A percentile compares a stretch with the other conserved stretches of the same genome.
Conservation (phyloP, 1,139 yeast genomes). For the Arxiozyma slooffiae region DNA sequence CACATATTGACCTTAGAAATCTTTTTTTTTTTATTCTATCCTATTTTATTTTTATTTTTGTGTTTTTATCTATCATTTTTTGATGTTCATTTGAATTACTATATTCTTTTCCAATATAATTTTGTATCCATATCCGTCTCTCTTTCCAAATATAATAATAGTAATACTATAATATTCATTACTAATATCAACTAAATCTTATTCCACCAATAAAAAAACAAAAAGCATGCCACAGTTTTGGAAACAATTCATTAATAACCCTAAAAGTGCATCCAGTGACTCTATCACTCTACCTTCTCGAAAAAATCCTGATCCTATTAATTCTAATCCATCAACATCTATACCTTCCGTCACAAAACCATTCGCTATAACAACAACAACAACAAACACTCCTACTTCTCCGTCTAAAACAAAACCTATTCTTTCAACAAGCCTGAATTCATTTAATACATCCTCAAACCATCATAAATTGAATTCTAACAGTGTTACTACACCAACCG, state of each 20-base stretch:
- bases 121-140: neutral
- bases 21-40: neutral
- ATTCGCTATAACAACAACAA: neutral
- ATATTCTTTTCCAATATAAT: neutral
- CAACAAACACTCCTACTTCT: neutral
- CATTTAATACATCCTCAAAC: slow-evolving; percentile 7
- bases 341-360: neutral
- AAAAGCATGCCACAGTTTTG: slow-evolving; percentile 25
- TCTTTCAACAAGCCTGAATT: slow-evolving; percentile 10
- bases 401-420: slow-evolving; percentile 8
- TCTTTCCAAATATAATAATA: neutral
- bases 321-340: neutral
- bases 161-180: neutral
- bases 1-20: neutral
- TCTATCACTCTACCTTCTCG: slow-evolving; percentile 10
- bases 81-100: neutral
- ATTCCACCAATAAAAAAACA: neutral
- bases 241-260: slow-evolving; percentile 35
- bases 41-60: too few relatives aligned
- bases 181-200: neutral
- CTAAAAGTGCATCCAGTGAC: slow-evolving; percentile 25
- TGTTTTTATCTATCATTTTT: too few relatives aligned
- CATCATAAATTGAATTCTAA: neutral
- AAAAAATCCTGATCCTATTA: neutral
- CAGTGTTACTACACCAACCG: slow-evolving; percentile 2